These are phyloP conservation scores for Uronychia setigera DNA, from an alignment of 73 alveolate genomes.

Conservation along the genomic window DNA sequence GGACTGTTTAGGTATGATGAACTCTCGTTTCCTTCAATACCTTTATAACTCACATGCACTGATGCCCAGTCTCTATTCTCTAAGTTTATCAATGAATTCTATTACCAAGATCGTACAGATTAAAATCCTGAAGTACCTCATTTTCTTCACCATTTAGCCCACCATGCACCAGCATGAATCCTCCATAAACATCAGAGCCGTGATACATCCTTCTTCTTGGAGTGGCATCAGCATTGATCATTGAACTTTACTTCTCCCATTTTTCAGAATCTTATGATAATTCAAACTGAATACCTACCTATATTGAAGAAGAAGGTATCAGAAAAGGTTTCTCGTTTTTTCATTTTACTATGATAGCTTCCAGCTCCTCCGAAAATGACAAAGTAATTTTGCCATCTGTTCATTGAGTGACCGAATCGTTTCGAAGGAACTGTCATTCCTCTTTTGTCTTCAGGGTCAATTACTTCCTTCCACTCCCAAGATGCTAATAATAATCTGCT, in stretches of 20 bases:
- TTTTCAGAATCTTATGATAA: not conserved
- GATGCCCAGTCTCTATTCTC: not conserved
- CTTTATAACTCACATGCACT: not conserved
- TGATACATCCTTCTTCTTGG: slow-evolving; percentile 48
- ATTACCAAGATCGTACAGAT: slow-evolving; percentile 27
- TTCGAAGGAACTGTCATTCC: not conserved
- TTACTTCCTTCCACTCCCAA: not conserved
- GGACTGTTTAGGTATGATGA: too few species aligned
- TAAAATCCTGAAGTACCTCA: slow-evolving; percentile 27
- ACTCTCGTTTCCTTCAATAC: too few species aligned
- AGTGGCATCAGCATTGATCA: slow-evolving; percentile 1
- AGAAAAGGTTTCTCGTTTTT: slow-evolving; percentile 5
- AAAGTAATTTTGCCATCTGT: not conserved
- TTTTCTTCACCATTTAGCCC: slow-evolving; percentile 47
- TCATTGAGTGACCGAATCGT: slow-evolving; percentile 25
- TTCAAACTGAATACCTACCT: not conserved
- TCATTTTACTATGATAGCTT: not conserved
- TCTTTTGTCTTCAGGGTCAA: not conserved
- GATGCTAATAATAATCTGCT: not conserved
- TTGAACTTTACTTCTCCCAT: not conserved
- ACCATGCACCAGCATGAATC: slow-evolving; percentile 43
- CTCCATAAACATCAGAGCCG: slow-evolving; percentile 9
- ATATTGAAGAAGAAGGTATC: not conserved
- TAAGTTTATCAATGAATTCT: not conserved
- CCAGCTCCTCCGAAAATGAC: slow-evolving; percentile 42